phyloP scores from a whole-genome alignment of 2,329 filamentous ascomycete species.

The Clarireedia hainanense region DNA sequence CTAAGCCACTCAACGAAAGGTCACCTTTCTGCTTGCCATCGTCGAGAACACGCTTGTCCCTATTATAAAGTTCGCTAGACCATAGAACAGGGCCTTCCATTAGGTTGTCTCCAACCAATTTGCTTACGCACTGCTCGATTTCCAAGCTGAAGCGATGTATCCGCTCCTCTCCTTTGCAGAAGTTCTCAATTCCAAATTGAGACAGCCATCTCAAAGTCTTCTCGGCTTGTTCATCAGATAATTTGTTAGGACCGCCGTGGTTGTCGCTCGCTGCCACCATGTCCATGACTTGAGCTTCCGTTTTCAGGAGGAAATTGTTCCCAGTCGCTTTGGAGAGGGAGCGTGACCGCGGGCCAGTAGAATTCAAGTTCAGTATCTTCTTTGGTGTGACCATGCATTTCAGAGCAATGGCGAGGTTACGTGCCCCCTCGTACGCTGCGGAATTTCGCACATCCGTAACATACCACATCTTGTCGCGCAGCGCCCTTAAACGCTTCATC shows the following conservation, averaged over 20 bases:
- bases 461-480: conserved; percentile 98
- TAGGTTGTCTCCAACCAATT: conserved; percentile 76
- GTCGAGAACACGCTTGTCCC: conserved; percentile 55
- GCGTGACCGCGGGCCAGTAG: conserved; percentile 32
- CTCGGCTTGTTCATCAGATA: conserved; percentile 91
- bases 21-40: conserved; percentile 42
- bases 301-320: conserved; percentile 61
- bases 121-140: conserved; percentile 76
- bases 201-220: conserved; percentile 77
- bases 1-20: conserved; percentile 38
- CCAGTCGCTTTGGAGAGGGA: conserved; percentile 25
- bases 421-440: conserved; percentile 76
- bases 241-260: conserved; percentile 86
- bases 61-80: conserved; percentile 81
- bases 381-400: conserved; percentile 78
- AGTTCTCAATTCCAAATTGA: conserved; percentile 77
- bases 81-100: conserved; percentile 81
- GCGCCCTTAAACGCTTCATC: conserved; percentile 63
- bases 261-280: conserved; percentile 74
- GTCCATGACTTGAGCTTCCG: conserved; percentile 79
- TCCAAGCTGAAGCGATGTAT: conserved; percentile 93
- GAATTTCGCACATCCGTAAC: conserved; percentile 90
- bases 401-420: conserved; percentile 76
- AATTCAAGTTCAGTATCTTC: conserved; percentile 22
- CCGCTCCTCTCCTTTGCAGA: conserved; percentile 88